These are phyloP conservation scores for Aspergillus sp. DNA, from an alignment of 2,329 filamentous ascomycete species.

Conservation along the genomic window DNA sequence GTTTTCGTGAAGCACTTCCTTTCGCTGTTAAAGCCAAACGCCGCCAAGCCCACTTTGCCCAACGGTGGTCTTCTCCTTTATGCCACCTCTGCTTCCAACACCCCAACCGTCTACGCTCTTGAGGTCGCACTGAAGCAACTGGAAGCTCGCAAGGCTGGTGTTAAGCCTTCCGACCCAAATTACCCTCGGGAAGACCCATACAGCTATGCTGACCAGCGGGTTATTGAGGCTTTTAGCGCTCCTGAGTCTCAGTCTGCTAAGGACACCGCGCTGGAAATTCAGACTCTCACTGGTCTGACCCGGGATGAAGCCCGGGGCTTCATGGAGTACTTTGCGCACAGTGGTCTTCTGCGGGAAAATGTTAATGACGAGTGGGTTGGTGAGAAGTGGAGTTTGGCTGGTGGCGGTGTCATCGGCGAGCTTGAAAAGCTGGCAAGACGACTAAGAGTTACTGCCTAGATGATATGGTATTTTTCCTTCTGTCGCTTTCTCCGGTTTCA, in stretches of 20 bases:
- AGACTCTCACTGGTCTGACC: constrained; percentile 62
- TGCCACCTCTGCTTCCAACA: constrained; percentile 69
- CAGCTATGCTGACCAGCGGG: constrained; percentile 48
- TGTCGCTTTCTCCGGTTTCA: neutral
- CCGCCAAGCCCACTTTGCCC: constrained; percentile 40
- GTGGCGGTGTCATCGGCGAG: constrained; percentile 78
- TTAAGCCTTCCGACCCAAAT: constrained; percentile 31
- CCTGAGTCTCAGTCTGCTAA: constrained; percentile 22
- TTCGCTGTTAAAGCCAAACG: constrained; percentile 53
- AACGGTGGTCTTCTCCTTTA: constrained; percentile 79
- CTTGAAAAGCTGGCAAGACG: constrained; percentile 65
- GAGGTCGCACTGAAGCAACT: constrained; percentile 59
- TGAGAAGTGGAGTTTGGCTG: constrained; percentile 80
- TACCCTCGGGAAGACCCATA: constrained; percentile 50
- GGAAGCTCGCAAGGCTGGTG: constrained; percentile 38
- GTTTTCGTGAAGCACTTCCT: constrained; percentile 70
- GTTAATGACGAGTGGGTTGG: constrained; percentile 68
- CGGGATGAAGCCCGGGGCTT: constrained; percentile 71
- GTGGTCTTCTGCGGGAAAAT: constrained; percentile 67
- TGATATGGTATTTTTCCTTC: neutral
- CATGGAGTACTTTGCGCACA: constrained; percentile 91
- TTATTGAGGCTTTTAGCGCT: constrained; percentile 39
- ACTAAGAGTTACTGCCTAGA: constrained; percentile 28
- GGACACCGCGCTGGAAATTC: constrained; percentile 38
- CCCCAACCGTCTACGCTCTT: constrained; percentile 59